Evolutionary conservation across 805 yeast species (phyloP), one percentile per base, ranked within the genome.

Genomic region (Candida anglica): DNA sequence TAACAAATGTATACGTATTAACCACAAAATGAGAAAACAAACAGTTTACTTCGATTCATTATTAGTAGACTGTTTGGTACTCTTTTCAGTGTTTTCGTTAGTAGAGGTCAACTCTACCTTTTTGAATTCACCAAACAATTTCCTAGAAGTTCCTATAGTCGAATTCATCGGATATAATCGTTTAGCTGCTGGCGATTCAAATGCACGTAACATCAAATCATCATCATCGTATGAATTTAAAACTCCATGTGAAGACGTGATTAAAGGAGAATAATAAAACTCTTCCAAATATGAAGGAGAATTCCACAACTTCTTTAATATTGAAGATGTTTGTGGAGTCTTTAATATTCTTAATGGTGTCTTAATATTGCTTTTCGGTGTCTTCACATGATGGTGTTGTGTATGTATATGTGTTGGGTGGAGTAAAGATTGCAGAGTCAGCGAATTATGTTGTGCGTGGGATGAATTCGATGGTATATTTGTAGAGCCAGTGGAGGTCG

Each of bases 281-380:
- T 80, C 86, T 39, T 80, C 86, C 37, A 79, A 60, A 46, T 76
- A 77, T 2, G 79, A 69, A 10, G 86, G 86, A 15, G 84, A 77
- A 46, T 75, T 71, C 82, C 85, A 78, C 28, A 76, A 58, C 46
- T 70, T 76, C 42, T 68, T 70, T 50, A 70, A 56, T 14, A 69
- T 60, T 6, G 77, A 64, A 41, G 60, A 55, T 47, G 72, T 48
- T 52, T 56, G 55, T 34, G 77, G 60, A 39, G 75, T 60, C 39
- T 60, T 52, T 39, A 57, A 48, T 32, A 46, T 49, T 28, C 63
- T 50, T 30, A 63, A 45, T 23, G 71, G 70, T 11, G 71, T 64
- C 34, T 52, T 55, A 27, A 39, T 44, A 28, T 42, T 46, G 11
- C 61, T 46, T 32, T 62, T 63, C n/a, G 72, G 70, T 4, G 67